phyloP scores from a whole-genome alignment of 192 early-diverging fungal genomes.

The Dissophora ornata region DNA sequence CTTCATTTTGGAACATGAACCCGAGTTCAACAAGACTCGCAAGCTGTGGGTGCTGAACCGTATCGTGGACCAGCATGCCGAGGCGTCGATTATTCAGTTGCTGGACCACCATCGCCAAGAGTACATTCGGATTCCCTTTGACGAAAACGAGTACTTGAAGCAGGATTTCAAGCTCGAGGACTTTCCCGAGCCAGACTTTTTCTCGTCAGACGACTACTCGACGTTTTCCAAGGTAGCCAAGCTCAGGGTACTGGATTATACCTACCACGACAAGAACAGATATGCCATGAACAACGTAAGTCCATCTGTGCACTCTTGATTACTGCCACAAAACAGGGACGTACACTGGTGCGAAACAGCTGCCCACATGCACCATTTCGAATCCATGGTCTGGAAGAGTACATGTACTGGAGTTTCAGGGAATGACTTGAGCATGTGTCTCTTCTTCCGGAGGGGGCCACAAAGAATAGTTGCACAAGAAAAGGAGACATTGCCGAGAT shows the following conservation, averaged over 20 bases:
- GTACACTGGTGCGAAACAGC: too few species aligned
- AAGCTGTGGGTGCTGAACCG: conserved; percentile 72
- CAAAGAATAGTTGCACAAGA: background rate
- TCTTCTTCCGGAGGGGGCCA: background rate
- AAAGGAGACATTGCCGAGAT: too few species aligned
- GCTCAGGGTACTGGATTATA: conserved; percentile 67
- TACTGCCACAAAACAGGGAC: too few species aligned
- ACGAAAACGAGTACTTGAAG: conserved; percentile 62
- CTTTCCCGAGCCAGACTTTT: conserved; percentile 71
- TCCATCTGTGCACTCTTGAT: background rate
- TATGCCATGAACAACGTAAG: conserved; percentile 79
- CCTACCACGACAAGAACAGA: conserved; percentile 72
- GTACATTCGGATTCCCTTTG: conserved; percentile 68
- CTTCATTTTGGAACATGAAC: conserved; percentile 72
- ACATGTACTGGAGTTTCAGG: background rate
- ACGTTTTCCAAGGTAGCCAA: conserved; percentile 68
- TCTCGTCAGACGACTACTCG: conserved; percentile 70
- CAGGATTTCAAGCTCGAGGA: conserved; percentile 70
- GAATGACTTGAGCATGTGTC: background rate
- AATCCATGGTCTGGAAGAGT: background rate
- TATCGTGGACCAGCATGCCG: conserved; percentile 68
- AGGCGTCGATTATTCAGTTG: conserved; percentile 63
- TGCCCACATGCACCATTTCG: too few species aligned
- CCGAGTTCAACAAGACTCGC: conserved; percentile 62
- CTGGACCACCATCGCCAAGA: conserved; percentile 63